phyloP scores from a whole-genome alignment of 176 grass and related monocot genomes.

The Oryza brachyantha region DNA sequence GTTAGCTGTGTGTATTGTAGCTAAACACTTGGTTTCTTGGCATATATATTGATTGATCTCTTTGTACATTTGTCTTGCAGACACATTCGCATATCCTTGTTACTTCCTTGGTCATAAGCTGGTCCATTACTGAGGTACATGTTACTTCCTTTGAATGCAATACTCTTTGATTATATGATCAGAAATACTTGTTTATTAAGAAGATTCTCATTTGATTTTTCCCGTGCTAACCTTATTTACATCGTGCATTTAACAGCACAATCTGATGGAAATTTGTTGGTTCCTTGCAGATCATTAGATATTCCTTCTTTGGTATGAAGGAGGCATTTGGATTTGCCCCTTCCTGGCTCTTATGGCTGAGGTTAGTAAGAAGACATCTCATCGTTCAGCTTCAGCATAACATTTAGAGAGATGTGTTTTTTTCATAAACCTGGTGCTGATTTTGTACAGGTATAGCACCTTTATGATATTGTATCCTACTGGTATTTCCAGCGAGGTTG shows the following conservation, averaged over 20 bases:
- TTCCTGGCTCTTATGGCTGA: slow-evolving; percentile 89
- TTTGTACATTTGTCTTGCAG: slow-evolving; percentile 30
- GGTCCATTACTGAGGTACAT: slow-evolving; percentile 90
- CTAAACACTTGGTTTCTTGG: not conserved
- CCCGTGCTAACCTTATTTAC: not conserved
- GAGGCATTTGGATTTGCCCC: slow-evolving; percentile 73
- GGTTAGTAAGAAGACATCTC: slow-evolving; percentile 34
- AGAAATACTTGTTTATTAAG: not conserved
- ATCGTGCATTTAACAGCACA: not conserved
- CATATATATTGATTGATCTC: not conserved
- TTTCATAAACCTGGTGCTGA: not conserved
- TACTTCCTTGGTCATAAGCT: slow-evolving; percentile 83
- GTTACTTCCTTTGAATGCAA: not conserved
- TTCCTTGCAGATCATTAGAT: slow-evolving; percentile 70
- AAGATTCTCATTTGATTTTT: not conserved
- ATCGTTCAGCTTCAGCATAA: not conserved
- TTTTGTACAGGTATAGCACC: slow-evolving; percentile 38
- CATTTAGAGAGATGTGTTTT: not conserved
- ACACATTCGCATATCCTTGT: slow-evolving; percentile 68
- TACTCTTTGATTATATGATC: not conserved
- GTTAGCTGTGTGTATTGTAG: not conserved
- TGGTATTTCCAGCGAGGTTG: slow-evolving; percentile 46
- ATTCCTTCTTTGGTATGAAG: slow-evolving; percentile 93
- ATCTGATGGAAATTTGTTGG: not conserved
- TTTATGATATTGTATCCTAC: slow-evolving; percentile 54